Conservation (phyloP, 176 grass and related monocot species). For the Miscanthus lutarioriparius region DNA sequence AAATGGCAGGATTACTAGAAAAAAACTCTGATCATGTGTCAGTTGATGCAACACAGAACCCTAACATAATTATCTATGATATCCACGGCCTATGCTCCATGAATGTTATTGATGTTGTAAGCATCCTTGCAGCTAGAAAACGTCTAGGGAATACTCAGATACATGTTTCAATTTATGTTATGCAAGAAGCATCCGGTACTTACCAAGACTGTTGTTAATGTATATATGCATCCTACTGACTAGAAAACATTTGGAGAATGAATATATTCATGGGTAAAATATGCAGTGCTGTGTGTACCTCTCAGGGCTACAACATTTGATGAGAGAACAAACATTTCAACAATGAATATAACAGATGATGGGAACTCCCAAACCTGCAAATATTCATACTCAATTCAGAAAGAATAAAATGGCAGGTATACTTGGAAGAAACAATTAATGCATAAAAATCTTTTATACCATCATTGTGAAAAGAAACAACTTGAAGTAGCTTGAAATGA, state of each 20-base stretch:
- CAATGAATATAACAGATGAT: conserved; percentile 69
- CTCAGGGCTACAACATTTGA: conserved; percentile 84
- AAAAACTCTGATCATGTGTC: neutral
- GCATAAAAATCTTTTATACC: conserved; percentile 41
- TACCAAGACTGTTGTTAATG: conserved; percentile 8
- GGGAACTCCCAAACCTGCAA: conserved; percentile 91
- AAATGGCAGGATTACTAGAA: neutral
- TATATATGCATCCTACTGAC: conserved; percentile 11
- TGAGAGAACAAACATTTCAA: conserved; percentile 80
- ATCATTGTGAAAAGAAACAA: conserved; percentile 82
- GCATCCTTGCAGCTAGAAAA: neutral
- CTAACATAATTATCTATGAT: neutral
- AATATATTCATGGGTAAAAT: conserved; percentile 5
- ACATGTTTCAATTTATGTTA: neutral
- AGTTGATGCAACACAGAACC: neutral
- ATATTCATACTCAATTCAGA: conserved; percentile 25
- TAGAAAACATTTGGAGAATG: conserved; percentile 21
- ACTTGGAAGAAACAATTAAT: neutral
- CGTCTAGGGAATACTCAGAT: neutral
- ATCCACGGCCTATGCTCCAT: neutral
- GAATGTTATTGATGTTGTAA: neutral
- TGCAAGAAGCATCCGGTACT: neutral
- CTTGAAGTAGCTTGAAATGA: conserved; percentile 95
- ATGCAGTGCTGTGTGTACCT: conserved; percentile 47
- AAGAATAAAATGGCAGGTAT: conserved; percentile 18